Evolutionary conservation across 2,329 filamentous ascomycete species (phyloP).

Genomic region (Aureobasidium sp.): DNA sequence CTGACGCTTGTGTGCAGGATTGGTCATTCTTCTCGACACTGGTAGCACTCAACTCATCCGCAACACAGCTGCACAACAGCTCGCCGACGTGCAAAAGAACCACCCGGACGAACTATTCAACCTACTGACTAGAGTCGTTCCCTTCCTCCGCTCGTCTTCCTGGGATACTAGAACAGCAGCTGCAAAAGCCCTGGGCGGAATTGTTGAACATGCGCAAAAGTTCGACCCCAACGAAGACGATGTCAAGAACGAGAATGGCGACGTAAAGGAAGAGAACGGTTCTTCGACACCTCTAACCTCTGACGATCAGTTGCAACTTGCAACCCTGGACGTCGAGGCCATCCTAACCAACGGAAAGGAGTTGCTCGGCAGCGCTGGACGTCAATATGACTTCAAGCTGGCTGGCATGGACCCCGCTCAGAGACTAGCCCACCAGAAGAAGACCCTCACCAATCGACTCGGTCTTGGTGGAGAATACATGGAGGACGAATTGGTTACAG

Average conservation of each 20-base stretch:
- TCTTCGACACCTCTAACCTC: constrained; percentile 27
- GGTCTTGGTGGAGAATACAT: constrained; percentile 78
- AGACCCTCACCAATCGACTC: constrained; percentile 71
- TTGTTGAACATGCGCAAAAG: constrained; percentile 75
- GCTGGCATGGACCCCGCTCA: constrained; percentile 73
- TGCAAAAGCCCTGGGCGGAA: constrained; percentile 88
- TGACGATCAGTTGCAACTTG: constrained; percentile 61
- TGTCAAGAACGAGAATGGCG: constrained; percentile 38
- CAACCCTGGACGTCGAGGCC: constrained; percentile 65
- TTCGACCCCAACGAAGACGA: constrained; percentile 85
- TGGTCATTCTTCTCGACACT: constrained; percentile 60
- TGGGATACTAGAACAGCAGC: constrained; percentile 95
- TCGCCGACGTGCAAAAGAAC: constrained; percentile 96
- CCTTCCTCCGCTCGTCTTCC: constrained; percentile 86
- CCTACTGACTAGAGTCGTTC: constrained; percentile 84
- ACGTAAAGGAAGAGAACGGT: constrained; percentile 50
- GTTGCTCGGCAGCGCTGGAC: constrained; percentile 72
- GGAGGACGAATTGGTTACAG: constrained; percentile 71
- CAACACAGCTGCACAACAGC: constrained; percentile 91
- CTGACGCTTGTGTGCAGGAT: constrained; percentile 6
- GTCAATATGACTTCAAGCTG: constrained; percentile 74
- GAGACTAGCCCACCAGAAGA: constrained; percentile 80
- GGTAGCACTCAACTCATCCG: constrained; percentile 93
- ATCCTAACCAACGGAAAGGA: constrained; percentile 79
- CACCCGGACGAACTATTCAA: constrained; percentile 98